A percentile compares a stretch with the other conserved stretches of the same genome.
Evolutionary conservation across 2,329 filamentous ascomycete genomes (phyloP).

Genomic region (Chalara sp.): DNA sequence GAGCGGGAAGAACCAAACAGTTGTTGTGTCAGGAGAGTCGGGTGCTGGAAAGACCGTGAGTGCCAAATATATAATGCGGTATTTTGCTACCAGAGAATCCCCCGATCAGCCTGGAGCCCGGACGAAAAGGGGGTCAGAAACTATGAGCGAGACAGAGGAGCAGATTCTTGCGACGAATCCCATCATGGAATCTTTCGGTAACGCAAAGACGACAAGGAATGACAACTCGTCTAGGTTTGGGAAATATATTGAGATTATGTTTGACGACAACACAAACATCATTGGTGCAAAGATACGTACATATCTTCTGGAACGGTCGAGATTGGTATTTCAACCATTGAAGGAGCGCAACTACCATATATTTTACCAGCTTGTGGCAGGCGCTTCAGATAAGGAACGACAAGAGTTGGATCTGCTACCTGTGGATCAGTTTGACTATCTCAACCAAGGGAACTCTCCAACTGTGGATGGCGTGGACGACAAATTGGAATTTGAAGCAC

Average conservation of each 20-base stretch:
- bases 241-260: conserved; percentile 99
- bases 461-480: conserved; percentile 93
- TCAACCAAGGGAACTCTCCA: conserved; percentile 90
- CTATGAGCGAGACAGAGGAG: conserved; percentile 97
- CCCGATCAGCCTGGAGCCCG: conserved; percentile 79
- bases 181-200: conserved; percentile 99
- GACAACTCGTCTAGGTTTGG: conserved; percentile 98
- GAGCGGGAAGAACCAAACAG: conserved; percentile 92
- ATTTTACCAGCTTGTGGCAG: conserved; percentile 94
- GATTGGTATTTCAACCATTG: conserved; percentile 92
- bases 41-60: conserved; percentile 98
- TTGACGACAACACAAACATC: conserved; percentile 89
- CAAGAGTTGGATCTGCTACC: conserved; percentile 73
- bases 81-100: conserved; percentile 95
- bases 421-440: conserved; percentile 88
- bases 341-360: conserved; percentile 99
- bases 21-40: conserved; percentile 98
- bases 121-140: conserved; percentile 64
- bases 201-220: conserved; percentile 98
- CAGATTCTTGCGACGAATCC: conserved; percentile 97
- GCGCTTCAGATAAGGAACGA: conserved; percentile 77
- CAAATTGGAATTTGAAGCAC: conserved; percentile 86
- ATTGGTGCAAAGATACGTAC: conserved; percentile 97
- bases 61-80: conserved; percentile 99
- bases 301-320: conserved; percentile 89